phyloP scores from a whole-genome alignment of 495 filamentous ascomycete genomes.

The Pyrenopolyporus hunteri region DNA sequence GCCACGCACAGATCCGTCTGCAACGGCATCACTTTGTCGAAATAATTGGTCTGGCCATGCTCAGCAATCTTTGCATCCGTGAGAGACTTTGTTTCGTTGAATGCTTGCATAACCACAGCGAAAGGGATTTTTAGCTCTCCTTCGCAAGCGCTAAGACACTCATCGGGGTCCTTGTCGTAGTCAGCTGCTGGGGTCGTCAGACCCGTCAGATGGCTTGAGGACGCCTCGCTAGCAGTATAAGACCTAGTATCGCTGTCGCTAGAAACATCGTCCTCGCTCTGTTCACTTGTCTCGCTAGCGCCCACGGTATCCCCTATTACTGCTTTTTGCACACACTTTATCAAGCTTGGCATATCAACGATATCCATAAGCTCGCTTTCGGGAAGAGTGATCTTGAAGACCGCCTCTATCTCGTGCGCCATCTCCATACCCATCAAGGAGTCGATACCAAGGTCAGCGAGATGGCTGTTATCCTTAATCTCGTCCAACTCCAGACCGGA shows the following conservation, averaged over 20 bases:
- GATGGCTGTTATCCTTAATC: constrained; percentile 48
- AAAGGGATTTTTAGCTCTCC: constrained; percentile 35
- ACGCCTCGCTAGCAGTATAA: constrained; percentile 24
- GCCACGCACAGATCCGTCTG: constrained; percentile 50
- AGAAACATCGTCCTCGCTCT: constrained; percentile 27
- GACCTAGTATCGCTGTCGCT: constrained; percentile 22
- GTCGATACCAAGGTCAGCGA: constrained; percentile 63
- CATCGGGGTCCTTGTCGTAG: constrained; percentile 25
- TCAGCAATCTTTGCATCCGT: constrained; percentile 51
- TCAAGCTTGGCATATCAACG: constrained; percentile 33
- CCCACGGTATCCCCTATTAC: constrained; percentile 16
- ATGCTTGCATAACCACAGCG: constrained; percentile 37
- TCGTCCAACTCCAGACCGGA: constrained; percentile 56
- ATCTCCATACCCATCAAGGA: constrained; percentile 65
- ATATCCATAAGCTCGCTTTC: constrained; percentile 48
- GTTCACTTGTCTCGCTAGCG: constrained; percentile 11
- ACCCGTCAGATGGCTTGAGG: constrained; percentile 26
- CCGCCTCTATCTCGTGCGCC: constrained; percentile 54
- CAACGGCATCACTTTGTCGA: constrained; percentile 40
- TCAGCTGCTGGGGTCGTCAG: constrained; percentile 28
- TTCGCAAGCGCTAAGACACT: constrained; percentile 16
- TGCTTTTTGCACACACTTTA: constrained; percentile 34
- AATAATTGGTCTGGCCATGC: constrained; percentile 46
- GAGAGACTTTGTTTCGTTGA: constrained; percentile 34
- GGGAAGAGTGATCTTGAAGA: constrained; percentile 50